Conservation (phyloP, 495 filamentous ascomycete genomes). For the Pyronema domesticum region DNA sequence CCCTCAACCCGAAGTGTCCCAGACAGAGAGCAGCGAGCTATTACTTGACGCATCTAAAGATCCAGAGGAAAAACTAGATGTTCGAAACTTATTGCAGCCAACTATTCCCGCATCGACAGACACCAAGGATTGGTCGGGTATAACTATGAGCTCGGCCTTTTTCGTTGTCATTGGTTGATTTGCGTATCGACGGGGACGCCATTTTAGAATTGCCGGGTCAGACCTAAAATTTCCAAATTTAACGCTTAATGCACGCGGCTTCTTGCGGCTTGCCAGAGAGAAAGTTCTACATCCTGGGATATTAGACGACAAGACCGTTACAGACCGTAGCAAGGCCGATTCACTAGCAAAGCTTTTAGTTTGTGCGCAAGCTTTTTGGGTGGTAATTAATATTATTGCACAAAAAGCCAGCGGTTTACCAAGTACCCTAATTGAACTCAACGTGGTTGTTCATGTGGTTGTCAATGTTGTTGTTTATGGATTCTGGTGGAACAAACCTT, state of each 20-base stretch:
- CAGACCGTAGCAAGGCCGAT: conserved; percentile 26
- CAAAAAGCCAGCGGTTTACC: conserved; percentile 18
- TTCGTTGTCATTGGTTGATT: conserved; percentile 4
- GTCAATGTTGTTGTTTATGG: conserved; percentile 27
- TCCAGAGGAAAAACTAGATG: no score
- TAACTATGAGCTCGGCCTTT: not conserved
- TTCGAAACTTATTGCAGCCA: no score
- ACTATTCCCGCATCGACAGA: no score
- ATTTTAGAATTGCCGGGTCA: no score
- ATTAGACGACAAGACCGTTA: conserved; percentile 3
- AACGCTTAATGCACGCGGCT: not conserved
- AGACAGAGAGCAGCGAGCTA: no score
- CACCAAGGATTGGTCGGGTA: not conserved
- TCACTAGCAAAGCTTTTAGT: conserved; percentile 25
- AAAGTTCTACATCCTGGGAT: not conserved
- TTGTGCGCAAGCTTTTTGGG: conserved; percentile 27
- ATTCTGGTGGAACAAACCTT: conserved; percentile 29
- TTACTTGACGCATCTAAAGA: no score
- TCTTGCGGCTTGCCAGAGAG: not conserved
- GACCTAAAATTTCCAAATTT: no score
- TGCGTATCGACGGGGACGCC: no score
- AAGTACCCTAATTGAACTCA: conserved; percentile 26
- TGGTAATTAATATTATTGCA: conserved; percentile 23
- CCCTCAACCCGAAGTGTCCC: no score
- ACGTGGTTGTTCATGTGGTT: conserved; percentile 24